Base-by-base conservation (phyloP, 2,329 filamentous ascomycete genomes). In the Cryphonectria japonica region DNA sequence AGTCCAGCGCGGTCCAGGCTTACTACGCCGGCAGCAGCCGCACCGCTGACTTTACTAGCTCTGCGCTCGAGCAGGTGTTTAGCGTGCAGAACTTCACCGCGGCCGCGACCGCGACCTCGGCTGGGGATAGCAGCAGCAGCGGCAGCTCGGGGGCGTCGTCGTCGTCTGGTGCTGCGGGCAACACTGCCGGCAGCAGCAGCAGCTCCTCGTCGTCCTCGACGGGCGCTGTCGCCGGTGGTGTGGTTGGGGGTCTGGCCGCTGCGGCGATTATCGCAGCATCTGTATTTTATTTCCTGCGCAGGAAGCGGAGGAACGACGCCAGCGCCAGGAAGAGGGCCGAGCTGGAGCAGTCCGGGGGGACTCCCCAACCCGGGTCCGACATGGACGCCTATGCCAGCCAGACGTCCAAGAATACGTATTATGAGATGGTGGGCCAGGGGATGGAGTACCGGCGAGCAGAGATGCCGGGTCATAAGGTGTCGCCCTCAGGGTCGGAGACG, bases 201-300 rank as follows among this genome's bases (percentile, higher is more conserved):
- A 22, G 41, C 41, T 65, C 68, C 26, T 37, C 26, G 6, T 65
- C 62, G 0, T 26, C 54, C 41, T 70, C 68, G 6, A 5, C 60
- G n/a, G 69, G 59, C 3, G 50, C 59, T 3, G 80, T 81, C 19
- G 73, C 68, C 3, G 75, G 75, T 34, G 75, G 72, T 7, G 74
- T 76, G 0, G 60, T 76, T 2, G 75, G 75, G 5, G 73, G 74
- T 6, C 59, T 74, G 2, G 74, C 64, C 0, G 70, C 57, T 8
- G 43, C 66, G 16, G 67, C 66, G 14, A 57, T 73, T 22, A 74
- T 79, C 54, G 68, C 70, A 5, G 75, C 74, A 4, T 74, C 72
- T 11, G 69, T 78, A 13, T 73, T 76, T 2, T 76, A 78, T 60
- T 71, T 76, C 29, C 26, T 79, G 9, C 72, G 75, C 7, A 69